phyloP scores from a whole-genome alignment of 2,329 filamentous ascomycete species.

The Juglanconis juglandina region DNA sequence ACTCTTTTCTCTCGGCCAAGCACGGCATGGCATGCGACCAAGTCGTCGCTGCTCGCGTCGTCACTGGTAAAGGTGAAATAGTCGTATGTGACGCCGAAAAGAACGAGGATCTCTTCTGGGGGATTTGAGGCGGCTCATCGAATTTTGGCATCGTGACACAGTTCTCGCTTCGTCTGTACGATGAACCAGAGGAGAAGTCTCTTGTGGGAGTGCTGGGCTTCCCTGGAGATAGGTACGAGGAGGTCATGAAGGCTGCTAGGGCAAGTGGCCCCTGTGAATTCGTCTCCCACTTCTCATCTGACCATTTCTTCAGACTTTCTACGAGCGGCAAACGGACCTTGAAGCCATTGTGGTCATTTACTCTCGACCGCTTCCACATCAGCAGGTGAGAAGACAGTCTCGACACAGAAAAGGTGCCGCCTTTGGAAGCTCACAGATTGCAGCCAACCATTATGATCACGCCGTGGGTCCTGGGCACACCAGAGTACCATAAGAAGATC shows the following conservation, averaged over 20 bases:
- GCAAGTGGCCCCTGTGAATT: background rate
- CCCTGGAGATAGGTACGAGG: background rate
- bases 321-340: background rate
- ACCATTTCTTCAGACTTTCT: background rate
- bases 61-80: background rate
- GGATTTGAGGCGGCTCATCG: conserved; percentile 20
- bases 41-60: conserved; percentile 2
- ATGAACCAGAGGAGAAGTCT: conserved; percentile 1
- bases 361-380: background rate
- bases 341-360: background rate
- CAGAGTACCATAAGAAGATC: background rate
- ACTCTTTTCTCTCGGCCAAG: conserved; percentile 12
- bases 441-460: background rate
- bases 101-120: conserved; percentile 19
- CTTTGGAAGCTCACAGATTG: background rate
- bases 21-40: conserved; percentile 19
- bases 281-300: background rate
- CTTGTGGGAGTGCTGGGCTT: background rate
- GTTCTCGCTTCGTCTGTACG: conserved; percentile 18
- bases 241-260: background rate
- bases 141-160: conserved; percentile 28
- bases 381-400: background rate
- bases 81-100: background rate
- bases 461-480: background rate
- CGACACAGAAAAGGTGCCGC: background rate